These are phyloP conservation scores for Martiniozyma asiatica DNA, from an alignment of 1,139 yeast genomes.

Conservation along the genomic window DNA sequence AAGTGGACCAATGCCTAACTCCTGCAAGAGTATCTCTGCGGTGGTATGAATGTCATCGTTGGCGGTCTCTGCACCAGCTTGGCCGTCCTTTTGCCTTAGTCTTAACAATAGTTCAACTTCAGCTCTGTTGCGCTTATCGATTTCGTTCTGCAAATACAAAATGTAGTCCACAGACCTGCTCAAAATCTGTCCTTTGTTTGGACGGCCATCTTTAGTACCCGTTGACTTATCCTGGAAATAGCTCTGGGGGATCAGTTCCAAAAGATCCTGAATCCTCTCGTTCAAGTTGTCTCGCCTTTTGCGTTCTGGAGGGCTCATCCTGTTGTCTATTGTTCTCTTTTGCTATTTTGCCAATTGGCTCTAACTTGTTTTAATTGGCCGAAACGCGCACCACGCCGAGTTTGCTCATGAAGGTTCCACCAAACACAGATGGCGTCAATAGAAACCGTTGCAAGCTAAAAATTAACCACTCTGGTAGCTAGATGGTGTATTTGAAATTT, in stretches of 20 bases:
- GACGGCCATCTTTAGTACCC: conserved; percentile 79
- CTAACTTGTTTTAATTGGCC: too few relatives aligned
- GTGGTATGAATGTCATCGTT: conserved; percentile 60
- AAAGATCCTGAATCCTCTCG: conserved; percentile 75
- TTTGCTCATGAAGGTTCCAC: too few relatives aligned
- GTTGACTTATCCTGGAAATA: conserved; percentile 37
- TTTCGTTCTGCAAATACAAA: conserved; percentile 56
- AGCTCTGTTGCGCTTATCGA: conserved; percentile 65
- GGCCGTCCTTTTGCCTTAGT: conserved; percentile 25
- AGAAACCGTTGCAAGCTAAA: too few relatives aligned
- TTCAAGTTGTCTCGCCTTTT: conserved; percentile 82
- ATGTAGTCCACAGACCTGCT: conserved; percentile 80
- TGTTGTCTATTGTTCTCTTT: too few relatives aligned
- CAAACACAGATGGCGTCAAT: too few relatives aligned
- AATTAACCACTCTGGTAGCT: too few relatives aligned
- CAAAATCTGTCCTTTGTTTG: conserved; percentile 85
- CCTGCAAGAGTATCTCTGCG: conserved; percentile 68
- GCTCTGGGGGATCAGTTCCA: conserved; percentile 54
- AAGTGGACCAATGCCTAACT: conserved; percentile 73
- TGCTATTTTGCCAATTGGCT: too few relatives aligned
- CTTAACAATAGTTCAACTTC: conserved; percentile 48
- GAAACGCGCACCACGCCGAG: too few relatives aligned
- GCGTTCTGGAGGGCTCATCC: conserved; percentile 28
- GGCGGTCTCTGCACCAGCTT: conserved; percentile 25
- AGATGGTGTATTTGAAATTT: too few relatives aligned